phyloP scores from a whole-genome alignment of 331 rosid genomes.

The Rosa hybrid region DNA sequence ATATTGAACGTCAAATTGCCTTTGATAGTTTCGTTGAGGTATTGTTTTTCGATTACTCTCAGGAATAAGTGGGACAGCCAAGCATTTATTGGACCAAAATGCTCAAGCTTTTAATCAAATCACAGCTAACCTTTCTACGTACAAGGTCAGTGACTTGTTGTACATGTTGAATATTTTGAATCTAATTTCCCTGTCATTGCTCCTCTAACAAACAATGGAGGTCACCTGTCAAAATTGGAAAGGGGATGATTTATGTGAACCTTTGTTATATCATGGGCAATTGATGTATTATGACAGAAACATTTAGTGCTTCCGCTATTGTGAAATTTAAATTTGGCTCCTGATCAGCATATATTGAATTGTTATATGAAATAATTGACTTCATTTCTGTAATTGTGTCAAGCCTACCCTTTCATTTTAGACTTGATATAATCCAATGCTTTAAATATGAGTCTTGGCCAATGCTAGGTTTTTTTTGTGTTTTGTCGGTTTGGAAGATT shows the following conservation, averaged over 20 bases:
- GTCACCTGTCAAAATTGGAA: not conserved
- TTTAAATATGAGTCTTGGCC: not conserved
- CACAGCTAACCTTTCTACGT: conserved; percentile 63
- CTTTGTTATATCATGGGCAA: not conserved
- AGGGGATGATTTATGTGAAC: not conserved
- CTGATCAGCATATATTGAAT: not conserved
- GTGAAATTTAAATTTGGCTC: not conserved
- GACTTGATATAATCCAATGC: conserved; percentile 2
- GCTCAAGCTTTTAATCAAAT: conserved; percentile 81
- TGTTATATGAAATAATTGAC: not conserved
- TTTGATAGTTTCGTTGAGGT: conserved; percentile 22
- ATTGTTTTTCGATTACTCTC: conserved; percentile 36
- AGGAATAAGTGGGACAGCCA: conserved; percentile 68
- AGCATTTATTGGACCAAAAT: conserved; percentile 86
- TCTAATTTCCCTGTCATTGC: conserved; percentile 2
- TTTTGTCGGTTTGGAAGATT: not conserved
- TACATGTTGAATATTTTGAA: conserved; percentile 5
- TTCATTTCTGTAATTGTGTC: not conserved
- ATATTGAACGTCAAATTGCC: not conserved
- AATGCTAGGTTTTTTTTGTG: not conserved
- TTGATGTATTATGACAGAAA: not conserved
- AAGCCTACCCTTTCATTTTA: not conserved
- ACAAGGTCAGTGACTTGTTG: conserved; percentile 59
- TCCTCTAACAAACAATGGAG: not conserved
- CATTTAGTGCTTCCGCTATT: not conserved